Conservation (phyloP, 257 asterid genomes). For the Nicotiana attenuata region DNA sequence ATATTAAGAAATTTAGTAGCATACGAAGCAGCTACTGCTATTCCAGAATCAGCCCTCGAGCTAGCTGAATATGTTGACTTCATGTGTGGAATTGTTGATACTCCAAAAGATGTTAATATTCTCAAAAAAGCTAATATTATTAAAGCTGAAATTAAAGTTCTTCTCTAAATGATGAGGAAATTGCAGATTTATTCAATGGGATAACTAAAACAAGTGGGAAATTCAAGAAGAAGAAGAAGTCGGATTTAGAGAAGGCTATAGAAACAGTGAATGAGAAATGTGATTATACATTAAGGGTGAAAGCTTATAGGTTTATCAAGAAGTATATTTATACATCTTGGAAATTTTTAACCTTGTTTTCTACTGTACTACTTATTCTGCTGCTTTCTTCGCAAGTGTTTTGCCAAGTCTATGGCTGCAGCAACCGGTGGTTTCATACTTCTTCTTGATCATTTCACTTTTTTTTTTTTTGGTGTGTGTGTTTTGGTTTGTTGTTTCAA, state of each 20-base stretch:
- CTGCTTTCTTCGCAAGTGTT: neutral
- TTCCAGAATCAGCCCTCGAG: neutral
- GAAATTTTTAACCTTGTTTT: neutral
- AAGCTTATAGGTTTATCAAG: neutral
- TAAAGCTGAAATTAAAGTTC: too few relatives aligned
- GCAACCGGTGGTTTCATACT: neutral
- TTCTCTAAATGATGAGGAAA: neutral
- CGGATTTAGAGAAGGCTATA: neutral
- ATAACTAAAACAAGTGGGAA: conserved; percentile 8
- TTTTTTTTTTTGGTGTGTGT: too few relatives aligned
- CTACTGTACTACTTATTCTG: neutral
- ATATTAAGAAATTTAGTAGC: conserved; percentile 25
- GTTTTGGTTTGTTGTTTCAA: neutral
- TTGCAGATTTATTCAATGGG: conserved; percentile 15
- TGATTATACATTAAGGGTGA: neutral
- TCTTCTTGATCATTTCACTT: neutral
- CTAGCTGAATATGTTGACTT: conserved; percentile 16
- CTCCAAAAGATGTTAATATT: conserved; percentile 14
- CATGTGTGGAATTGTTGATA: conserved; percentile 23
- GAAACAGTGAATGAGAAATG: conserved; percentile 9
- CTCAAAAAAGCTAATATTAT: neutral
- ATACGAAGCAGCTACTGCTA: conserved; percentile 13
- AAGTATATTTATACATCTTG: neutral
- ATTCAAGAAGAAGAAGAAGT: neutral
- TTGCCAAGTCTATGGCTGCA: conserved; percentile 12